Evolutionary conservation across 768 basidiomycete species (phyloP), one percentile per base, ranked within the genome.

Genomic region (Ramaria sp.): DNA sequence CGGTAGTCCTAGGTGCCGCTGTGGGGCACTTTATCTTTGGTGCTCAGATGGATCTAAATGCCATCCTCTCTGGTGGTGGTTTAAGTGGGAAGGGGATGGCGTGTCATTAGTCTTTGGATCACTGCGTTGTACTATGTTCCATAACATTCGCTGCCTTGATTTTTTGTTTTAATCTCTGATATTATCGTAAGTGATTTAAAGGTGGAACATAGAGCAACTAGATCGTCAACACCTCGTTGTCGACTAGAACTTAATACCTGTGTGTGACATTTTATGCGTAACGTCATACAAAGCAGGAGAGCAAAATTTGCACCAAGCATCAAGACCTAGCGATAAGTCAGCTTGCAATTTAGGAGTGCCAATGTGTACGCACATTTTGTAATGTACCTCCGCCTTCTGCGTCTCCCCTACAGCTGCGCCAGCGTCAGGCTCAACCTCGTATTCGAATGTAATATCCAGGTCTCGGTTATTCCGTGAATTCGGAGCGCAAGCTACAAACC

Each of bases 381-480:
- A 92, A 5, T 83, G 72, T 60, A 88, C 72, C 30, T 61, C 41
- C 16, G 36, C 65, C 48, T 59, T 53, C 36, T 54, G 57, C 30
- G 43, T 28, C n/a, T 25, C 28, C 3, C 20, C 24, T 16, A 30
- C 15, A 16, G 27, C 57, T 44, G 58, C 49, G 25, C 61, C 67
- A 47, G 58, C 64, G 25, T 58, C 60, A 54, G 59, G 42, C 52
- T 74, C 70, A 30, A 76, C 64, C 62, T 79, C 72, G 72, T 93
- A 96, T 52, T 78, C 71, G 62, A 98, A 78, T 22, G 68, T 68
- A 67, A 99, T 98, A 67, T 98, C 96, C 43, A 99, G 76, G 65
- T 99, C 96, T 44, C 96, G 85, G 67, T 88, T 88, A 72, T 99
- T 99, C 61, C 87, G 81, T 44, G 77, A 75, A 69, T 99, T 99